Evolutionary conservation across 371 early-diverging fungal species (phyloP), one percentile per base, ranked within the genome.

Genomic region (Mortierella sp.): DNA sequence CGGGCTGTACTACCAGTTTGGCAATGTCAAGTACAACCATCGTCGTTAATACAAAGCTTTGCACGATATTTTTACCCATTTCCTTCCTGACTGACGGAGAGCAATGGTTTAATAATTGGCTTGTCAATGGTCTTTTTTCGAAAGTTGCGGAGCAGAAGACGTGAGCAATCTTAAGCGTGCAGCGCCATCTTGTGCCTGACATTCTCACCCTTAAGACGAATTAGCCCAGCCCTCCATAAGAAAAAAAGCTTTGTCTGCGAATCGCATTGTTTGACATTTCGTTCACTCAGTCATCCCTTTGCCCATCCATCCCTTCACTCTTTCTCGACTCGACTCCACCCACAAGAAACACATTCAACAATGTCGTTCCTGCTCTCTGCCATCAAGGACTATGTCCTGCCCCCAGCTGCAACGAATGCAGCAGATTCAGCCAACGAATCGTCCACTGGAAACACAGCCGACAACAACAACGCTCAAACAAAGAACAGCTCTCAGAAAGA

Each of bases 1-100:
- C 50, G 90, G 82, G 16, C 50, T 88, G 8, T 93, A 93, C 81
- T 93, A 89, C 77, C 88, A 91, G 57, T 91, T 89, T 86, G 92
- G 92, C 26, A 80, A 83, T 50, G 83, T 80, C 11, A 79, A 83
- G 43, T 83, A 83, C 37, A 57, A 61, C 13, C 69, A 73, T 61
- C 61, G 61, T 61, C 61, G 5, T 34, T 61, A 61, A 61, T 50
- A 50, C 11, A 50, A 50, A 0, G 1, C 48, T 46, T 46, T 13
- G 16, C 50, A 50, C 14, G 16, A 9, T 50, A 50, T 50, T 50
- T 50, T 50, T 16, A 9, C 16, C 3, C 48, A 46, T 46, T 46
- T 13, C 48, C 48, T 50, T 50, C 50, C 50, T 50, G 6, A 40
- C 43, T 40, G 43, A 40, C 43, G 2, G 50, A 50, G 50, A 50